Evolutionary conservation across 495 filamentous ascomycete species (phyloP).

Genomic region (Symbiotaphrina buchneri): DNA sequence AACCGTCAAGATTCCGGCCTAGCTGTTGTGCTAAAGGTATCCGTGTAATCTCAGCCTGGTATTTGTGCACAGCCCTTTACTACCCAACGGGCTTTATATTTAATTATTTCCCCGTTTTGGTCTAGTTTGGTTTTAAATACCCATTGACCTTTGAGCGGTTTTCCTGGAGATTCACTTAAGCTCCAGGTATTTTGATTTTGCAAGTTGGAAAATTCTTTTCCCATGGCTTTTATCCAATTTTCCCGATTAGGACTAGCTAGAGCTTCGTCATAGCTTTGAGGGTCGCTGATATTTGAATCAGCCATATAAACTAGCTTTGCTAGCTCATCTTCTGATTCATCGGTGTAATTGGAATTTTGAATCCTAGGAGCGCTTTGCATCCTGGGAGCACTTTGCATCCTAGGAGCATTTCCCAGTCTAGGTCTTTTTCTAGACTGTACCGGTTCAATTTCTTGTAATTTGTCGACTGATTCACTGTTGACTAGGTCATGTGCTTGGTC

Average conservation of each 20-base stretch:
- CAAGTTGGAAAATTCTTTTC: conserved; percentile 1
- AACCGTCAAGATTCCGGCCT: conserved; percentile 3
- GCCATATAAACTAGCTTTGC: too few relatives aligned
- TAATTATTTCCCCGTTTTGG: conserved; percentile 2
- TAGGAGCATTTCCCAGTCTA: too few relatives aligned
- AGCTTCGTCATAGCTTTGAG: background rate
- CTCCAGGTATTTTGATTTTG: conserved; percentile 2
- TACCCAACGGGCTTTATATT: conserved; percentile 10
- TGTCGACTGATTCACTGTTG: too few relatives aligned
- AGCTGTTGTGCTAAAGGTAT: conserved; percentile 9
- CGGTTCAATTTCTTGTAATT: too few relatives aligned
- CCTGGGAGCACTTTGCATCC: too few relatives aligned
- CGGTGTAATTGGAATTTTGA: too few relatives aligned
- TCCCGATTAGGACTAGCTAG: background rate
- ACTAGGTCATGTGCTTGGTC: too few relatives aligned
- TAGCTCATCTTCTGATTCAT: too few relatives aligned
- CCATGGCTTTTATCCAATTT: background rate
- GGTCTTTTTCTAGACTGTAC: too few relatives aligned
- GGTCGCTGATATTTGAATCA: conserved; percentile 1
- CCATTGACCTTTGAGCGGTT: too few relatives aligned
- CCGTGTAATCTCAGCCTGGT: conserved; percentile 9
- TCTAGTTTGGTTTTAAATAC: conserved; percentile 9
- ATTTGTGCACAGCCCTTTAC: conserved; percentile 9
- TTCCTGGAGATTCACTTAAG: too few relatives aligned
- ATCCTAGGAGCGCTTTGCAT: too few relatives aligned